Conservation (phyloP, 768 basidiomycete genomes). For the Pleurotus sapidus region DNA sequence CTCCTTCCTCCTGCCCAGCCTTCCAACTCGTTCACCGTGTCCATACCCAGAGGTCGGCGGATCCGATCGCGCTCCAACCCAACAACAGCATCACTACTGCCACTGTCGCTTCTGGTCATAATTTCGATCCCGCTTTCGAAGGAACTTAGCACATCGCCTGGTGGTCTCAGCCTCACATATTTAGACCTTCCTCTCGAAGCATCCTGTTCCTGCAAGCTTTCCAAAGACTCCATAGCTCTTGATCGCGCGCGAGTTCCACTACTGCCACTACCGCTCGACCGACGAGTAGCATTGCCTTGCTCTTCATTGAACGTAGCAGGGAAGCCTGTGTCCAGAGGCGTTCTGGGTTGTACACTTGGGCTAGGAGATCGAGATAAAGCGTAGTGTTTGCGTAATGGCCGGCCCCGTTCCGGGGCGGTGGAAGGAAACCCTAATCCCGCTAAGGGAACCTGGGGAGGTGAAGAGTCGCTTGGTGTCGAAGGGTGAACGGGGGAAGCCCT, state of each 20-base stretch:
- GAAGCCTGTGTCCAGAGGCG: slow-evolving; percentile 33
- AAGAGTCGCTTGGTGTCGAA: not conserved
- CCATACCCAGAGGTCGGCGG: not conserved
- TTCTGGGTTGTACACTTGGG: slow-evolving; percentile 43
- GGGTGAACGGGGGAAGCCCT: not conserved
- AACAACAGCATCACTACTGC: not conserved
- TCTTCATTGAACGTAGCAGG: not conserved
- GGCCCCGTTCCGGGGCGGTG: not conserved
- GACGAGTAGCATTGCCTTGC: not conserved
- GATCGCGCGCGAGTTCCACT: slow-evolving; percentile 16
- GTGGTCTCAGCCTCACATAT: not conserved
- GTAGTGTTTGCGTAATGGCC: not conserved
- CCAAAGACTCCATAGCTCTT: not conserved
- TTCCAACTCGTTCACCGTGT: not conserved
- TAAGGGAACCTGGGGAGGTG: not conserved
- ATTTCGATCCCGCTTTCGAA: not conserved
- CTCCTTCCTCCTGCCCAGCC: not conserved
- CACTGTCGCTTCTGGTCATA: slow-evolving; percentile 1
- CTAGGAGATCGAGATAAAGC: slow-evolving; percentile 42
- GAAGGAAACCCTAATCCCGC: too few relatives aligned
- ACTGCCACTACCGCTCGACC: slow-evolving; percentile 18
- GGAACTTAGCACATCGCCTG: not conserved
- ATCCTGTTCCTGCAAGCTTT: not conserved
- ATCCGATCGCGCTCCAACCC: not conserved
- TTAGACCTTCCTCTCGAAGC: not conserved